phyloP scores from a whole-genome alignment of 257 asterid species.

The Lantana camara region DNA sequence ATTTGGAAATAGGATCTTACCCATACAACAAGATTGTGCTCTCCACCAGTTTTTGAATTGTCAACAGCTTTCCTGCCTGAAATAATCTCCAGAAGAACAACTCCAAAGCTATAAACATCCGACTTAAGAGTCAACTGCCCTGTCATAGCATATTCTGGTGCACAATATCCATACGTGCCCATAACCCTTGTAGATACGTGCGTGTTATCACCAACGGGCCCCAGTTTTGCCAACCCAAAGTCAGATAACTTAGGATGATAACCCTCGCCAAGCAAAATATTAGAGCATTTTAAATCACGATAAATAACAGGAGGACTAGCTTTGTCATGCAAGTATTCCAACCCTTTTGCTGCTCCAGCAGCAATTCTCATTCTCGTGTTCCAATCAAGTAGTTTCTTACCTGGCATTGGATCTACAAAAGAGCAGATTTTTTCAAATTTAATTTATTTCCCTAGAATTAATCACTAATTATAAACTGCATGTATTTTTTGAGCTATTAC shows the following conservation, averaged over 20 bases:
- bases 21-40: conserved; percentile 87
- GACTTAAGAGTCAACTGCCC: conserved; percentile 94
- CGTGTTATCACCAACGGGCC: conserved; percentile 92
- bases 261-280: conserved; percentile 80
- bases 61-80: conserved; percentile 94
- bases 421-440: background rate
- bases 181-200: conserved; percentile 95
- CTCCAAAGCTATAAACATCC: conserved; percentile 94
- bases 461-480: too few relatives aligned
- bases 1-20: conserved; percentile 40
- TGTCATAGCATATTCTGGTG: conserved; percentile 99
- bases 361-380: conserved; percentile 93
- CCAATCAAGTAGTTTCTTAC: conserved; percentile 74
- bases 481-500: too few relatives aligned
- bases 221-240: conserved; percentile 93
- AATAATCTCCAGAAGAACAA: conserved; percentile 87
- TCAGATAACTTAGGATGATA: conserved; percentile 90
- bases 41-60: conserved; percentile 64
- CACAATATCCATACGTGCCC: conserved; percentile 99
- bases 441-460: too few relatives aligned
- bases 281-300: conserved; percentile 92
- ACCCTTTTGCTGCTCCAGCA: conserved; percentile 96
- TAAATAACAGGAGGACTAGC: conserved; percentile 96
- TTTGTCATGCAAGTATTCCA: conserved; percentile 83
- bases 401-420: conserved; percentile 62